Percentiles rank a stretch among this genome's conserved stretches.
Evolutionary conservation across 2,329 filamentous ascomycete species (phyloP).

Genomic region (Bretziella fagacearum): DNA sequence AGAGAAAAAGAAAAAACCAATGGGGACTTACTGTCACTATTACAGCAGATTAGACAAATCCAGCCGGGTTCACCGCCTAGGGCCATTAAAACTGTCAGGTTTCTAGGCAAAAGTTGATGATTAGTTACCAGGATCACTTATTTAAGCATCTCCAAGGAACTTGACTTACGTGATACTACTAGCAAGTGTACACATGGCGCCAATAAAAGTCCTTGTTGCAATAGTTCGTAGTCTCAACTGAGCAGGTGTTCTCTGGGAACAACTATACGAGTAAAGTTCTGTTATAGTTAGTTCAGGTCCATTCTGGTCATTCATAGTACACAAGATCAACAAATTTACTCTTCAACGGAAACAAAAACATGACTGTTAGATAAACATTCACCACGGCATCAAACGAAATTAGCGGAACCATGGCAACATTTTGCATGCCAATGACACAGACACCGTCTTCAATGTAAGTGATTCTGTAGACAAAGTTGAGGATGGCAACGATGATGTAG

Average conservation of each 20-base stretch:
- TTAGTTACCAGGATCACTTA: too few species aligned
- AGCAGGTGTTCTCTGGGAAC: slow-evolving; percentile 25
- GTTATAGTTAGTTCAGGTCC: background rate
- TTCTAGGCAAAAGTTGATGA: too few species aligned
- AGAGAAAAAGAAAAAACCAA: background rate
- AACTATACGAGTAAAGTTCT: slow-evolving; percentile 40
- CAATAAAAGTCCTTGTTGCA: slow-evolving; percentile 42
- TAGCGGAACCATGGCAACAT: slow-evolving; percentile 40
- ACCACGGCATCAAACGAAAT: slow-evolving; percentile 43
- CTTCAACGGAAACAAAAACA: slow-evolving; percentile 45
- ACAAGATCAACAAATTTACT: slow-evolving; percentile 22
- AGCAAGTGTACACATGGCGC: slow-evolving; percentile 37
- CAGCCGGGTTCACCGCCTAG: slow-evolving; percentile 45
- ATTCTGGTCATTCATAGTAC: background rate
- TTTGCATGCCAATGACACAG: slow-evolving; percentile 46
- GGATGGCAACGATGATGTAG: slow-evolving; percentile 31
- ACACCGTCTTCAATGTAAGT: slow-evolving; percentile 35
- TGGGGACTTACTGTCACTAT: slow-evolving; percentile 36
- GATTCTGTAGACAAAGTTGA: slow-evolving; percentile 46
- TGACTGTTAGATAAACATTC: slow-evolving; percentile 44
- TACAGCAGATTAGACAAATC: slow-evolving; percentile 50
- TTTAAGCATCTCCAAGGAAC: too few species aligned
- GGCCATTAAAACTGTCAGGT: slow-evolving; percentile 40
- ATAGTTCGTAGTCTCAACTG: slow-evolving; percentile 32
- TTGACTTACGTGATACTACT: slow-evolving; percentile 38